phyloP scores from a whole-genome alignment of 345 rosid genomes.

The Cardamine chenopodiifolia region DNA sequence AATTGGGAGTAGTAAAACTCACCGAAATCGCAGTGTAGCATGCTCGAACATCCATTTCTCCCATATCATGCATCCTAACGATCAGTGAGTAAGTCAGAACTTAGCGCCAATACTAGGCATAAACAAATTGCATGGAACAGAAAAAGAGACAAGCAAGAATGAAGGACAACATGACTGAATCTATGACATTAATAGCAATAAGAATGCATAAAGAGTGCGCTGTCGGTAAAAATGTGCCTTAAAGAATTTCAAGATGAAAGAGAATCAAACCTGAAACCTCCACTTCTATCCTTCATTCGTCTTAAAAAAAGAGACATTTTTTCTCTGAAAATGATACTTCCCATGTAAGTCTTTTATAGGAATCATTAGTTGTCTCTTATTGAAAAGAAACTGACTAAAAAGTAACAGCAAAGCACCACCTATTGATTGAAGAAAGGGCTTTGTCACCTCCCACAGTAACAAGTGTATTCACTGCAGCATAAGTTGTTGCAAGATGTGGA shows the following conservation, averaged over 20 bases:
- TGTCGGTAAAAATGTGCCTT: conserved; percentile 6
- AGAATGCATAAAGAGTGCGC: background rate
- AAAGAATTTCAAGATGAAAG: background rate
- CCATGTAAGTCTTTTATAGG: conserved; percentile 35
- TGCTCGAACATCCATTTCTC: conserved; percentile 96
- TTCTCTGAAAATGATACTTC: conserved; percentile 53
- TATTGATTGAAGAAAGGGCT: conserved; percentile 74
- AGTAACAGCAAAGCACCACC: conserved; percentile 48
- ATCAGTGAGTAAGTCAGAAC: conserved; percentile 25
- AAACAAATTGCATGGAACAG: background rate
- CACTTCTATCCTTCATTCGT: conserved; percentile 76
- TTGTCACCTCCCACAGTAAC: conserved; percentile 80
- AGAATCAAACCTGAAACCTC: conserved; percentile 78
- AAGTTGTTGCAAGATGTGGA: conserved; percentile 97
- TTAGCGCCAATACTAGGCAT: background rate
- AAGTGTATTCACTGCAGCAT: conserved; percentile 91
- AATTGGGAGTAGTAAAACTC: conserved; percentile 30
- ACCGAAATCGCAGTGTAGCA: conserved; percentile 97
- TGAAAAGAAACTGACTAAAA: conserved; percentile 4
- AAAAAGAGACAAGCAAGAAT: conserved; percentile 9
- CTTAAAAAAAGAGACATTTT: conserved; percentile 56
- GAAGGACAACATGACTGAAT: conserved; percentile 13
- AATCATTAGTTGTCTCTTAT: conserved; percentile 10
- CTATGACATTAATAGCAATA: background rate
- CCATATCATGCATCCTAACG: conserved; percentile 89